Percentiles rank a stretch among this genome's conserved stretches.
phyloP scores from a whole-genome alignment of 345 rosid genomes.

The Gossypium raimondii region DNA sequence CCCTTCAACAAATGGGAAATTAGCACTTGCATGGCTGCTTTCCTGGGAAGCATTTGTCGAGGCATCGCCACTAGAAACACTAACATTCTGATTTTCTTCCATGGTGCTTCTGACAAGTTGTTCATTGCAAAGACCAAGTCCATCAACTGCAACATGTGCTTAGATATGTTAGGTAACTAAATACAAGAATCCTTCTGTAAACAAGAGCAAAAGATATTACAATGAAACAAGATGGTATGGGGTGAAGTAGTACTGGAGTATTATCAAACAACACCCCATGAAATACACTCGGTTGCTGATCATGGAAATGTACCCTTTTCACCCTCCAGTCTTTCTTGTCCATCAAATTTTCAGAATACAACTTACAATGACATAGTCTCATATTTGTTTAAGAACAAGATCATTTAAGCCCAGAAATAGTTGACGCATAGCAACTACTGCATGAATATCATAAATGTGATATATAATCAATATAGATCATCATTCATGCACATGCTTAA shows the following conservation, averaged over 20 bases:
- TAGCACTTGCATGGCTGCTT: constrained; percentile 40
- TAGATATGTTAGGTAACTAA: constrained; percentile 19
- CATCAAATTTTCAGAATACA: background rate
- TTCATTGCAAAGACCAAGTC: constrained; percentile 72
- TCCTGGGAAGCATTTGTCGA: constrained; percentile 34
- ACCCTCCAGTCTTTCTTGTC: background rate
- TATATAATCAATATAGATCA: background rate
- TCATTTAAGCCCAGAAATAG: background rate
- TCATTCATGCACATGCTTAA: background rate
- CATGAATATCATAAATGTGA: background rate
- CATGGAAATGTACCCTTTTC: background rate
- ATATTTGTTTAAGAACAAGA: background rate
- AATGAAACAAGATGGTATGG: constrained; percentile 4
- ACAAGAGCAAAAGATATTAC: background rate
- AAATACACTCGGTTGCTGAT: background rate
- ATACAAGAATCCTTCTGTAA: background rate
- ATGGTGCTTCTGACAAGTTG: constrained; percentile 40
- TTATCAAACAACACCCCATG: background rate
- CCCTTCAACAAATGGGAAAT: constrained; percentile 74
- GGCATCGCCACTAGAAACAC: constrained; percentile 28
- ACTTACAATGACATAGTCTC: background rate
- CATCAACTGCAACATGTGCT: constrained; percentile 58
- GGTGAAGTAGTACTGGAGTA: background rate
- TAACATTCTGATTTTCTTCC: constrained; percentile 43
- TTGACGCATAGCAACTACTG: background rate